phyloP scores from a whole-genome alignment of 208 protist genomes.

The Leishmania tarentolae region DNA sequence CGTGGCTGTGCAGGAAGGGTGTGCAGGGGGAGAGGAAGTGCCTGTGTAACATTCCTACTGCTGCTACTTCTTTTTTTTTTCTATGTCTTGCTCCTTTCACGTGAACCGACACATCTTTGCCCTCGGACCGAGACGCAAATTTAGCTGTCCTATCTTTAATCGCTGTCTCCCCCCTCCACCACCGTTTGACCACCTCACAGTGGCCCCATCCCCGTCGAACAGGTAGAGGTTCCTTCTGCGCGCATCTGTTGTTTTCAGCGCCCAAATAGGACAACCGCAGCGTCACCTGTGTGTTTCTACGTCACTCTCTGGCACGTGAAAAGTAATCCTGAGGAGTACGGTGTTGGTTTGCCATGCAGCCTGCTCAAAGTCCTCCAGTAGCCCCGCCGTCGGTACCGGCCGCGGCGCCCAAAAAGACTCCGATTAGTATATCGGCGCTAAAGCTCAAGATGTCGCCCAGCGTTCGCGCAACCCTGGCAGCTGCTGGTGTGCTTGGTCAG shows the following conservation, averaged over 20 bases:
- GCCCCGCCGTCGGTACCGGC: conserved; percentile 40
- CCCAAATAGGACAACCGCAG: neutral
- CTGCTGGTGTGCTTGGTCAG: conserved; percentile 21
- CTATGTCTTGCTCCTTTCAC: neutral
- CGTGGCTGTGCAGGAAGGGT: neutral
- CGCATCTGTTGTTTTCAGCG: neutral
- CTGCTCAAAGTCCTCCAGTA: conserved; percentile 15
- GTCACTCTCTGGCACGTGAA: neutral
- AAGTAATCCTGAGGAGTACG: neutral
- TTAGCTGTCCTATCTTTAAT: neutral
- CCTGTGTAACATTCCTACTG: neutral
- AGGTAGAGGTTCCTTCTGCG: conserved; percentile 1
- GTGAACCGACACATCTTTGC: neutral
- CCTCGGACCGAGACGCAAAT: neutral
- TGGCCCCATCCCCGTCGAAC: neutral
- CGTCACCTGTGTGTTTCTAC: neutral
- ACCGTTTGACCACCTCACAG: neutral
- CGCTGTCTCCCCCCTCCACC: neutral
- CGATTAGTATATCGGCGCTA: conserved; percentile 53
- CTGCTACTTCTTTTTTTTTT: neutral
- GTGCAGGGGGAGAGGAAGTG: neutral
- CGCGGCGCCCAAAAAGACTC: conserved; percentile 70
- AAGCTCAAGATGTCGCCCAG: conserved; percentile 32
- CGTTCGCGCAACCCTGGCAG: conserved; percentile 27
- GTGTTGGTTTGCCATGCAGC: conserved; percentile 21